Evolutionary conservation across 257 asterid genomes (phyloP), one percentile per base, ranked within the genome.

Genomic region (Eucommia ulmoides): DNA sequence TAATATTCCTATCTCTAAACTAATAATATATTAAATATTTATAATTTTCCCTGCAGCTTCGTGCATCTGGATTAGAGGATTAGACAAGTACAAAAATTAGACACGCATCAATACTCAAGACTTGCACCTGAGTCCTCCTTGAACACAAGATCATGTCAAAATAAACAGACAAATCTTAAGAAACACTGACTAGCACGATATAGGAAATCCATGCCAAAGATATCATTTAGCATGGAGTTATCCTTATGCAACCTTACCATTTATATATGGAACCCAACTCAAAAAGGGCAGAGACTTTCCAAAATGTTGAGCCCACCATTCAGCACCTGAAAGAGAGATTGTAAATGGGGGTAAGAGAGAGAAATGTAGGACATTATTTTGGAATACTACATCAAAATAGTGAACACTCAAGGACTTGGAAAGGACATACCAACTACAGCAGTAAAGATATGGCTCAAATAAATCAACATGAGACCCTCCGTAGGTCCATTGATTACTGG

Each of bases 401-500:
- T 62, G 18, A 20, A 55, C 23, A 50, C 49, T 41, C 21, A 8
- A 48, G 59, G 46, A 73, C 59, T 49, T 21, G 38, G 50, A 33
- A 56, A 68, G 64, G 50, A 22, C 55, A 61, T 76, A 79, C 84
- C 92, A 62, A 83, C 88, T 45, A 81, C 53, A 56, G 82, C 79
- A 22, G 97, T 88, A 58, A 88, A 77, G 67, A 70, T 68, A 68
- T 88, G 97, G 69, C 45, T 46, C 55, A 71, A 11, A 58, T 79
- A 88, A 72, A 88, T 83, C 83, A 88, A 60, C 79, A 71, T 62
- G 58, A 83, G 94, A 49, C 97, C 97, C 71, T 88, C 97, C 0
- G 97, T 88, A 19, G 97, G 97, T 53, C 97, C 97, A 73, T 88
- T 88, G 64, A 88, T 49, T 18, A 67, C 97, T 1, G 97, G 97